These are phyloP conservation scores for Trematosphaeria pertusa DNA, from an alignment of 2,329 filamentous ascomycete genomes.

Conservation along the genomic window DNA sequence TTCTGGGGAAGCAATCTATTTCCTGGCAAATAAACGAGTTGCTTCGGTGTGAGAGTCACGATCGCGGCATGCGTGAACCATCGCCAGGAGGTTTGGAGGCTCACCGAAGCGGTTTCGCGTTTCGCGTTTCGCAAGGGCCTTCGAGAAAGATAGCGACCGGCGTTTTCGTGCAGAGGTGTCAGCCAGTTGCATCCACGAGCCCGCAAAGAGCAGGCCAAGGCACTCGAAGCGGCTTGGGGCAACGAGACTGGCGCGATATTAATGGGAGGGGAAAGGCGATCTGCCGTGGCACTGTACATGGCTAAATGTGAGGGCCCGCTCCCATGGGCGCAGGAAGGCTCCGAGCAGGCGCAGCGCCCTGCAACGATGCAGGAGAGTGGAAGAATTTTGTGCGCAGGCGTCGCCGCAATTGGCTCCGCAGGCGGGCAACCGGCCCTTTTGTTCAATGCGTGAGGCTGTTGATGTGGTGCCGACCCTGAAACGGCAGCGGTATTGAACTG, in stretches of 20 bases:
- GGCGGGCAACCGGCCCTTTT: slow-evolving; percentile 16
- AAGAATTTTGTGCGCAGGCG: slow-evolving; percentile 1
- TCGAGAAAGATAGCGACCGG: too few species aligned
- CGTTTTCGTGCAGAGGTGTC: too few species aligned
- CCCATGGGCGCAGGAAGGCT: slow-evolving; percentile 4
- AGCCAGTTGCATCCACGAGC: too few species aligned
- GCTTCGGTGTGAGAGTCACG: too few species aligned
- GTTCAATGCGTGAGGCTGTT: slow-evolving; percentile 17
- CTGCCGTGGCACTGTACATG: slow-evolving; percentile 21
- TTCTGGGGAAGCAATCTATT: slow-evolving; percentile 20
- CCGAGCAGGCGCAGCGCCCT: not conserved
- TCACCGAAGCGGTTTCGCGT: too few species aligned
- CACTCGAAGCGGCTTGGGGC: slow-evolving; percentile 2
- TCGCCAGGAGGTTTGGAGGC: too few species aligned
- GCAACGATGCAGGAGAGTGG: not conserved
- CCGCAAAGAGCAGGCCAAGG: not conserved
- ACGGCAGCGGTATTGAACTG: slow-evolving; percentile 28
- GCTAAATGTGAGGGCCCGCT: slow-evolving; percentile 27
- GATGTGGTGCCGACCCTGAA: slow-evolving; percentile 33
- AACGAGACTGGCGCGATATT: slow-evolving; percentile 30
- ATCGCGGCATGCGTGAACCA: too few species aligned
- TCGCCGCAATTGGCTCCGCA: slow-evolving; percentile 11
- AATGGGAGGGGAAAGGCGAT: slow-evolving; percentile 26
- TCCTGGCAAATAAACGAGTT: not conserved
- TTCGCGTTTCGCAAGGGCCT: too few species aligned